phyloP scores from a whole-genome alignment of 1,284 basidiomycete species.

The Malassezia caprae region DNA sequence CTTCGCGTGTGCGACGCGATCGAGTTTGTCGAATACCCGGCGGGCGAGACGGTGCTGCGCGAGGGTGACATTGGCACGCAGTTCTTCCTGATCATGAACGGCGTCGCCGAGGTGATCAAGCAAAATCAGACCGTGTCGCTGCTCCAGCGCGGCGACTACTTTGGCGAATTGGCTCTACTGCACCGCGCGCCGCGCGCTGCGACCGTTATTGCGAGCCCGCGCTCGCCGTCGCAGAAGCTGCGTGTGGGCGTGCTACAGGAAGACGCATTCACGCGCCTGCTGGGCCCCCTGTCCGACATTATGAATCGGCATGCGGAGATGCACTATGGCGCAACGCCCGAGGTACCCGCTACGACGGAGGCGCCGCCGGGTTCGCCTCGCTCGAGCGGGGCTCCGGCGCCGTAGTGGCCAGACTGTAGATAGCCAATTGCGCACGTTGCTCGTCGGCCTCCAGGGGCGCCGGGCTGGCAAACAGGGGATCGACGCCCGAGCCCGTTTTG shows the following conservation, averaged over 20 bases:
- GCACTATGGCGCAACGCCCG: conserved; percentile 32
- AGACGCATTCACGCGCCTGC: conserved; percentile 81
- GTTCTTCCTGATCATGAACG: conserved; percentile 93
- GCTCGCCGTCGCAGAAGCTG: conserved; percentile 40
- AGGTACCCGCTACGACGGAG: background rate
- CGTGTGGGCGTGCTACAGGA: conserved; percentile 80
- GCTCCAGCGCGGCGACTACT: conserved; percentile 85
- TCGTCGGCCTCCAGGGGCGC: conserved; percentile 49
- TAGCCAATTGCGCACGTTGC: background rate
- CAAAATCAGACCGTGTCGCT: conserved; percentile 56
- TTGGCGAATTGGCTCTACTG: conserved; percentile 80
- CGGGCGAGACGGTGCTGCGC: conserved; percentile 73
- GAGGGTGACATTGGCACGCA: conserved; percentile 92
- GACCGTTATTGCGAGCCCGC: conserved; percentile 70
- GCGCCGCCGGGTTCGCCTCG: background rate
- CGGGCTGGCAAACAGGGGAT: conserved; percentile 79
- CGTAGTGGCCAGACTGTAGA: conserved; percentile 2
- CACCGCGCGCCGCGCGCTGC: conserved; percentile 80
- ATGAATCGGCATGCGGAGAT: conserved; percentile 67
- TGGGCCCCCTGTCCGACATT: conserved; percentile 78
- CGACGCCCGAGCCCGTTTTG: conserved; percentile 72
- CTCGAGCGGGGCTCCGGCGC: background rate
- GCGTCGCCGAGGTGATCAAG: conserved; percentile 79
- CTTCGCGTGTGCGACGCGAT: conserved; percentile 96
- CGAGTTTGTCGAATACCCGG: conserved; percentile 67